These are phyloP conservation scores for Solanum sejunctum DNA, from an alignment of 257 asterid species.

Conservation along the genomic window DNA sequence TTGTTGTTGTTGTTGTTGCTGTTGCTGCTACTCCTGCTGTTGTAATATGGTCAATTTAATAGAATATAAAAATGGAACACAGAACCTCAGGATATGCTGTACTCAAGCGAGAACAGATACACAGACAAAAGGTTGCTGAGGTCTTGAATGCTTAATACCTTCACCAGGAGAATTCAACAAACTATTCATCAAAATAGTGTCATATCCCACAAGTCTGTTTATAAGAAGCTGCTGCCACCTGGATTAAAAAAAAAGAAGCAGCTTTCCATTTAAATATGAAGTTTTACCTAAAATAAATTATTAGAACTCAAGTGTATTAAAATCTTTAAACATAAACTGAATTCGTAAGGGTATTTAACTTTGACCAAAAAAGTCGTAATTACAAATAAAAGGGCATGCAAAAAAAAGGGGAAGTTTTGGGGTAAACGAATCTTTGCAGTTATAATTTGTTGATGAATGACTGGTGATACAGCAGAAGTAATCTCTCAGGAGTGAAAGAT, in stretches of 20 bases:
- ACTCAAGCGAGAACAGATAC: neutral
- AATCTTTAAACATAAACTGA: neutral
- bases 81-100: neutral
- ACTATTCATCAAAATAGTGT: conserved; percentile 95
- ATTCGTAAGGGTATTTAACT: neutral
- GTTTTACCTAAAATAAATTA: neutral
- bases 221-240: conserved; percentile 99
- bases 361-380: neutral
- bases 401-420: neutral
- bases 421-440: neutral
- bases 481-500: neutral
- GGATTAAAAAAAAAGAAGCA: conserved; percentile 7
- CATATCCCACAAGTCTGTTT: conserved; percentile 94
- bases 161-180: conserved; percentile 82
- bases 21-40: no score
- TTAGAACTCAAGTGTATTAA: neutral
- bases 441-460: neutral
- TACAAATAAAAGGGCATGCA: neutral
- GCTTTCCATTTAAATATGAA: neutral
- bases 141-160: conserved; percentile 38
- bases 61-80: neutral
- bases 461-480: neutral
- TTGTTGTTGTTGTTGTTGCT: no score
- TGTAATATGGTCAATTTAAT: neutral
- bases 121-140: neutral